Evolutionary conservation across 2,329 filamentous ascomycete genomes (phyloP), one percentile per base, ranked within the genome.

Genomic region (Diplodia mutila): DNA sequence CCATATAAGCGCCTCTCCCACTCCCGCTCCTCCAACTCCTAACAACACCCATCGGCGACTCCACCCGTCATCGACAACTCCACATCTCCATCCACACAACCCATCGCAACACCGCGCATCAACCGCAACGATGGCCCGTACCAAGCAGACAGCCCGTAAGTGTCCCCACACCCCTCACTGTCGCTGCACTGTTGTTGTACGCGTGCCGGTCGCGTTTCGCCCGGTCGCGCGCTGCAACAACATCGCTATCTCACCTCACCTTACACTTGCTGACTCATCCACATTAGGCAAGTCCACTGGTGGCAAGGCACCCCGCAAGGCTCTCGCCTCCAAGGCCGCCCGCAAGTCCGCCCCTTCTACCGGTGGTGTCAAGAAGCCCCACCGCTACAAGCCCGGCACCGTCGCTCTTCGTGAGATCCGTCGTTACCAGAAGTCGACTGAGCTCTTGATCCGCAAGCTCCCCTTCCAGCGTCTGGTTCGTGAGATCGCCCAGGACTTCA

Each of bases 291-390:
- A 97, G 85, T 89, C 86, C 80, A 89, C 87, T 81, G 87, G 87
- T 89, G 87, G 87, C 85, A 90, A 90, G 83, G 87, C 87, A 78
- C 87, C 87, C 75, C 86, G 87, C 84, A 99, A 99, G 92, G 94
- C 97, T 89, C 93, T 98, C 80, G 94, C 94, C 77, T 97, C 94
- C 87, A 97, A 97, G 92, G 95, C 94, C 75, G 94, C 95, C 79
- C 94, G 95, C 86, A 99, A 99, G 90, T 93, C 91, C 77, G 94
- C 95, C 70, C 95, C 95, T 76, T 97, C 93, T 71, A 98, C 95
- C 82, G 95, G 94, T 78, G 83, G 83, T 83, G 83, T 84, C 80
- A 85, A 85, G 82, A 84, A 85, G 83, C 83, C 83, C 76, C 83
- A 84, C 78, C 78, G 83, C 72, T 85, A 85, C 78, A 85, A 85